Evolutionary conservation across 2,329 filamentous ascomycete genomes (phyloP), one percentile per base, ranked within the genome.

Genomic region (Aspergillus amoenus): DNA sequence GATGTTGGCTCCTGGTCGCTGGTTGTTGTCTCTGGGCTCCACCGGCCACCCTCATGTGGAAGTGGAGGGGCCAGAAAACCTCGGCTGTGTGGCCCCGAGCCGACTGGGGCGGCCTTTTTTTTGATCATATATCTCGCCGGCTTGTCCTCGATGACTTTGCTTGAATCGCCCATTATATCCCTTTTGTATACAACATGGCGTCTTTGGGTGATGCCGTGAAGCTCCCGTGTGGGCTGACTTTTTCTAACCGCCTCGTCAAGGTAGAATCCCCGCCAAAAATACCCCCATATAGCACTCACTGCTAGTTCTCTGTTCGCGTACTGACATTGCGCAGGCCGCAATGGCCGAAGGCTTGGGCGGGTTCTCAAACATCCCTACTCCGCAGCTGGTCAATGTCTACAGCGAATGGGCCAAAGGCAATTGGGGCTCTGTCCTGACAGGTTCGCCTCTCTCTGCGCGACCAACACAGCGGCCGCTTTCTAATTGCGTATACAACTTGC

Each of bases 211-310:
- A 79, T 27, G 76, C 81, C 0, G 64, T 84, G 15, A 81, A 76
- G 39, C 74, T 85, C 1, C 79, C 81, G 59, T 84, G 81, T 65
- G 84, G 84, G 1, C 73, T 87, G 24, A 77, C 74, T 0, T 67
- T 86, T 3, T 81, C 81, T 3, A 86, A 86, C 63, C 79, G 83
- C 5, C 74, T 87, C 1, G 74, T 68, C 48, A 80, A 79, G 68
- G 71, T 72, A 56, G 13, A 48, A 17, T 9, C 9, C 27, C 27
- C 27, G 4, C 27, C 27, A 11, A 30, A 30, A 17, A 34, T 7
- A 37, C 8, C 37, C 15, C 37, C 17, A 12, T 12, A 5, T 30
- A 30, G 27, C 27, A 30, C 9, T 30, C 9, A 30, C 12, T 24
- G 5, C 5, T 8, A 39, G 9, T n/a, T 3, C 27, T 30, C 27